Evolutionary conservation across 768 basidiomycete genomes (phyloP), one percentile per base, ranked within the genome.

Genomic region (Boletus reticuloceps): DNA sequence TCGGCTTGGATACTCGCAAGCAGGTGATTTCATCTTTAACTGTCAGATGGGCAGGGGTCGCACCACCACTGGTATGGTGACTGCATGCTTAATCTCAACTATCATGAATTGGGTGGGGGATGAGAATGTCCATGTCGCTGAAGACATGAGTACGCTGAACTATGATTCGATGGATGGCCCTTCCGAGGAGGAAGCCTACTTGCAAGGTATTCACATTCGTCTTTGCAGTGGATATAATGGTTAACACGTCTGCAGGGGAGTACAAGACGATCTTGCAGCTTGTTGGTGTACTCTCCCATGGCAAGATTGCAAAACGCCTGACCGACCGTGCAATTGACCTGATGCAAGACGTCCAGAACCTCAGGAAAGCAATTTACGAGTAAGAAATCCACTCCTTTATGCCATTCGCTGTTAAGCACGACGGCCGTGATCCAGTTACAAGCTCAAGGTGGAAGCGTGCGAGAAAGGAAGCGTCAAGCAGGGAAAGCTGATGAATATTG

Each of bases 261-360:
- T 99, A 98, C 78, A 98, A 98, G 77, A 91, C 88, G 5, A 97
- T 98, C 58, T 74, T 99, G 40, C 94, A 95, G 58, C 87, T 99
- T 53, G 92, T 97, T 44, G 88, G 92, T 6, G 88, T 98, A 12
- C 80, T 98, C 31, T 89, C 91, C 9, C 82, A 95, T 63, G 96
- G 97, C 19, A 98, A 98, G 71, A 75, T 86, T 11, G 96, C 97
- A 12, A 99, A 99, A 72, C 83, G 85, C 40, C 70, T 98, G 56
- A 87, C 94, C 0, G 96, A 98, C 69, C 76, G 83, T 22, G 93
- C 89, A 2, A 85, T 97, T 61, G 95, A 98, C 71, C 73, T 86
- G 61, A 94, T 94, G 91, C 89, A 91, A 73, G 94, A 95, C 59
- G 95, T 99, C 0, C 97, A 99, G 72, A 99, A 99, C 67, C 77